Base-by-base conservation (phyloP, 2,329 filamentous ascomycete genomes). In the Chrysosporium keratinophilum region DNA sequence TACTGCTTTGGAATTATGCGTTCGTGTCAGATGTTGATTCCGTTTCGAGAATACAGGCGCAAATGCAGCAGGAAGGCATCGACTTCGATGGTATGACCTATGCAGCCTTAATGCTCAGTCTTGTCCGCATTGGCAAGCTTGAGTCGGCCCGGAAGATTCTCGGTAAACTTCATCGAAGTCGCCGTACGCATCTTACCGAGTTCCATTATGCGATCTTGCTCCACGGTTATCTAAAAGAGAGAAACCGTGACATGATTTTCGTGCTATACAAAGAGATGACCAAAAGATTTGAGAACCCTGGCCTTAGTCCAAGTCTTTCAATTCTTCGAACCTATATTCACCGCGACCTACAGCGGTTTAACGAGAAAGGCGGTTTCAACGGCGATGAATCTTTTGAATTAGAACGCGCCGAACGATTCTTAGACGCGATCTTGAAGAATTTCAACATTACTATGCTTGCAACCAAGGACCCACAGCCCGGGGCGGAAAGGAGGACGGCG, bases 1-100 rank as follows among this genome's bases (percentile, higher is more conserved):
- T 81, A 51, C 70, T 96, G 33, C 72, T 96, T 3, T 76, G 78
- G 54, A 80, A 84, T 56, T 78, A 88, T 65, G 87, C 86, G 5
- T 71, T 80, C 53, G 76, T 78, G 5, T 78, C 84, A 53, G 77
- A 85, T 56, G 62, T 82, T 28, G 65, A 72, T 19, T 73, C 73
- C n/a, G 73, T 78, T 14, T 74, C 78, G 58, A 71, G 74, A 51
- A 66, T 80, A 2, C 78, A 82, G 59, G 67, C 70, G 31, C 71
- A 72, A 52, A 85, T 86, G 79, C 67, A 75, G 45, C 63, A 71
- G 3, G 66, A 72, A 40, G 67, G 72, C 0, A 69, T 85, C 33
- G 66, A 69, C 31, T 71, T 77, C 9, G 76, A 85, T 61, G 69
- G 66, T 2, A 74, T 77, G 65, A 83, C 82, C 1, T 84, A 83